These are phyloP conservation scores for Fremontodendron californicum DNA, from an alignment of 345 rosid species.

Conservation along the genomic window DNA sequence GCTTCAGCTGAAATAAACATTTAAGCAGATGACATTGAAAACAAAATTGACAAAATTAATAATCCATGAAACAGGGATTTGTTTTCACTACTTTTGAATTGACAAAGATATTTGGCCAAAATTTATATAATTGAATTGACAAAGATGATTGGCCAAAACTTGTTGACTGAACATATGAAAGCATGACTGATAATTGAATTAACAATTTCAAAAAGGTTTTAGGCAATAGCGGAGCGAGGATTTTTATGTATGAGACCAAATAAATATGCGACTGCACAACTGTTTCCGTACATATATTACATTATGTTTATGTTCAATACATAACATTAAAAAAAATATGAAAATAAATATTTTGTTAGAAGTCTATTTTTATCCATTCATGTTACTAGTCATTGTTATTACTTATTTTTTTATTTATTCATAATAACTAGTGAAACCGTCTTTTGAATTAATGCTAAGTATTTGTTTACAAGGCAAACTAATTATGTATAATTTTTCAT, in stretches of 20 bases:
- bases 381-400: not conserved
- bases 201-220: not conserved
- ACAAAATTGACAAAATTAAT: not conserved
- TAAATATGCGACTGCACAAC: too few species aligned
- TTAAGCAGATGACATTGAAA: not conserved
- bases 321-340: too few species aligned
- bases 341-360: too few species aligned
- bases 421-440: not conserved
- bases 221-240: not conserved
- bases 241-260: not conserved
- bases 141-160: not conserved
- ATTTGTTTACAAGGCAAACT: too few species aligned
- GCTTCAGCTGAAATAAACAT: constrained; percentile 48
- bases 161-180: not conserved
- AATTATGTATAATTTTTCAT: too few species aligned
- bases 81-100: constrained; percentile 32
- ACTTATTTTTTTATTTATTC: not conserved
- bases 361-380: not conserved
- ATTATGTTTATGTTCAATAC: too few species aligned
- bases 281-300: too few species aligned
- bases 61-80: constrained; percentile 60
- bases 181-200: not conserved
- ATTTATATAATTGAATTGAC: constrained; percentile 4
- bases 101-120: not conserved
- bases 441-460: too few species aligned